These are phyloP conservation scores for Colletotrichum melonis DNA, from an alignment of 2,329 filamentous ascomycete genomes.

Conservation along the genomic window DNA sequence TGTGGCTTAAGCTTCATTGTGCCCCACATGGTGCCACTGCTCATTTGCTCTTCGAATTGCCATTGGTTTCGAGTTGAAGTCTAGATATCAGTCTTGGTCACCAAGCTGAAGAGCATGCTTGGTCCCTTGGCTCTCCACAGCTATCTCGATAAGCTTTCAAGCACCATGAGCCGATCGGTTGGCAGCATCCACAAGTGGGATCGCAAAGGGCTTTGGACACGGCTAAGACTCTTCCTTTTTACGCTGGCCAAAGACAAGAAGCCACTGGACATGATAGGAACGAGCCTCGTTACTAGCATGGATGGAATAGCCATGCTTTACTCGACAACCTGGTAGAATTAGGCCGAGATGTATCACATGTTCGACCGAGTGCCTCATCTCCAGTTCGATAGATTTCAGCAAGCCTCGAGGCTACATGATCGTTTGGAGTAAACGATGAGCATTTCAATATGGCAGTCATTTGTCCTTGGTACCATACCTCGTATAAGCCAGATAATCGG, in stretches of 20 bases:
- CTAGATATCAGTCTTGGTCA: neutral
- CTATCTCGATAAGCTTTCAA: slow-evolving; percentile 1
- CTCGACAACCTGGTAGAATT: neutral
- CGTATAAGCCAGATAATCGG: neutral
- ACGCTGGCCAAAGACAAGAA: neutral
- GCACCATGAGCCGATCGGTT: slow-evolving; percentile 5
- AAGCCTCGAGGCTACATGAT: neutral
- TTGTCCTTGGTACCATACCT: neutral
- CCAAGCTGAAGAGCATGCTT: neutral
- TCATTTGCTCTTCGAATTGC: slow-evolving; percentile 1
- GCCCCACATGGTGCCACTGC: slow-evolving; percentile 22
- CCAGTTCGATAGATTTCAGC: neutral
- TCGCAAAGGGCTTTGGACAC: neutral
- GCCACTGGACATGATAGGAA: neutral
- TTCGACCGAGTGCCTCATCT: neutral
- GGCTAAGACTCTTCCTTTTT: neutral
- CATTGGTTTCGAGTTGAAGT: neutral
- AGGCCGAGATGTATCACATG: neutral
- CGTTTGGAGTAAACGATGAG: neutral
- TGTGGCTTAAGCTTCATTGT: slow-evolving; percentile 28
- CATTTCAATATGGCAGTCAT: neutral
- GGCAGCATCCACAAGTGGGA: neutral
- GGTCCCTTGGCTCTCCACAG: neutral
- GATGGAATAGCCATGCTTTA: neutral
- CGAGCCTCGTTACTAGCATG: neutral